These are phyloP conservation scores for Dipodascus albidus DNA, from an alignment of 805 yeast species.

Conservation along the genomic window DNA sequence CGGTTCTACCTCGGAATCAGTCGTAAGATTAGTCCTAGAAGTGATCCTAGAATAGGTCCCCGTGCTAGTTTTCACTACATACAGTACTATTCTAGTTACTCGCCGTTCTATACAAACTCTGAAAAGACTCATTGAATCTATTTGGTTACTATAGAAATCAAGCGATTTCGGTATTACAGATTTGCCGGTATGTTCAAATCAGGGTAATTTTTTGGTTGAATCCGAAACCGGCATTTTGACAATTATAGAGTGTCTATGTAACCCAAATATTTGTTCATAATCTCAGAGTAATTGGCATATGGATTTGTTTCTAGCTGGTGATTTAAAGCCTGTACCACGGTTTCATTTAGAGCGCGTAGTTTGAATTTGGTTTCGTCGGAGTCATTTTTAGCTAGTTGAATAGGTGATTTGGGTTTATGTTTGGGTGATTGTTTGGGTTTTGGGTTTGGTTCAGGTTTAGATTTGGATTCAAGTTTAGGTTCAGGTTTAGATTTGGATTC, in stretches of 20 bases:
- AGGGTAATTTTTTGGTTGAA: not conserved
- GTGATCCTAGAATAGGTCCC: too few species aligned
- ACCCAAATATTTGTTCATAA: not conserved
- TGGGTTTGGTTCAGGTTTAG: not conserved
- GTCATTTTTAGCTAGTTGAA: not conserved
- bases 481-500: not conserved
- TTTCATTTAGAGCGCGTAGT: not conserved
- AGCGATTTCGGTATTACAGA: not conserved
- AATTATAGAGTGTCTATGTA: not conserved
- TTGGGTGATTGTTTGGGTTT: not conserved
- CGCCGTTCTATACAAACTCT: too few species aligned
- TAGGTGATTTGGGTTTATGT: not conserved
- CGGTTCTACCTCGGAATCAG: too few species aligned
- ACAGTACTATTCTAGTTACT: too few species aligned
- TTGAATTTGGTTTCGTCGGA: not conserved
- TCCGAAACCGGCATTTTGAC: not conserved
- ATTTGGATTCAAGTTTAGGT: not conserved
- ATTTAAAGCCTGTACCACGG: not conserved
- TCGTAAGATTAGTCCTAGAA: too few species aligned
- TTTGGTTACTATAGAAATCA: too few species aligned
- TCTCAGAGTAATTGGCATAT: not conserved
- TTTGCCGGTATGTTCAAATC: not conserved
- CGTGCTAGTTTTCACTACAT: too few species aligned
- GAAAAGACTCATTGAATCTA: too few species aligned
- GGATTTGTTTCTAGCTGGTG: not conserved